Conservation (phyloP, 352 stramenopile species). For the Phytophthora sojae region DNA sequence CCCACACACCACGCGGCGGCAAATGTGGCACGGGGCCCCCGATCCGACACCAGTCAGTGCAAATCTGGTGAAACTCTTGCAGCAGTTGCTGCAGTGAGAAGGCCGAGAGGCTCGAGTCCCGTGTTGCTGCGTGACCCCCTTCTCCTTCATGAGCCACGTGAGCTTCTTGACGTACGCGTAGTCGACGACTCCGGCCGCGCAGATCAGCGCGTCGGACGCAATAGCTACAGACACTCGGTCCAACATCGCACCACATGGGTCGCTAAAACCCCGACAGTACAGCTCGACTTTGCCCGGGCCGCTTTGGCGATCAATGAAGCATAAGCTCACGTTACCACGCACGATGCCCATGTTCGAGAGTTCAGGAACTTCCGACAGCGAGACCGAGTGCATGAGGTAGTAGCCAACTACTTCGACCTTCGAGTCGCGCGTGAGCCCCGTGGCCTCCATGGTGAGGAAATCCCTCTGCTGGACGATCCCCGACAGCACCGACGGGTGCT, state of each 20-base stretch:
- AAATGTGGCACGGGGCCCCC: constrained; percentile 53
- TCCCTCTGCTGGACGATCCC: neutral
- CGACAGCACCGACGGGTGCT: neutral
- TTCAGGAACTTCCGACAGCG: neutral
- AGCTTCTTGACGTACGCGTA: constrained; percentile 47
- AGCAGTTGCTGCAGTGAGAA: constrained; percentile 37
- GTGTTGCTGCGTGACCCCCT: constrained; percentile 9
- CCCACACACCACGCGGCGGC: constrained; percentile 46
- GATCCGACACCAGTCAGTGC: constrained; percentile 6
- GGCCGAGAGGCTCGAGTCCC: neutral
- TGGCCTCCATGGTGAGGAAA: neutral
- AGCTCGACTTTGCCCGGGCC: neutral
- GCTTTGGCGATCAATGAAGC: neutral
- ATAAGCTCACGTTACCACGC: neutral
- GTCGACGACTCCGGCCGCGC: neutral
- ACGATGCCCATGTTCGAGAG: neutral
- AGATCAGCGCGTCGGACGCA: constrained; percentile 1
- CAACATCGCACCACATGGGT: neutral
- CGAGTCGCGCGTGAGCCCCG: neutral
- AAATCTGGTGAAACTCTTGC: constrained; percentile 35
- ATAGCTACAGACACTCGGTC: neutral
- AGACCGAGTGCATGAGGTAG: constrained; percentile 4
- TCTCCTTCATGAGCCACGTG: constrained; percentile 52
- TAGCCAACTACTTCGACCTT: neutral
- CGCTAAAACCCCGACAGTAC: neutral